Evolutionary conservation across 148 eudicot genomes (phyloP).

Genomic region (Chenopodium formosanum): DNA sequence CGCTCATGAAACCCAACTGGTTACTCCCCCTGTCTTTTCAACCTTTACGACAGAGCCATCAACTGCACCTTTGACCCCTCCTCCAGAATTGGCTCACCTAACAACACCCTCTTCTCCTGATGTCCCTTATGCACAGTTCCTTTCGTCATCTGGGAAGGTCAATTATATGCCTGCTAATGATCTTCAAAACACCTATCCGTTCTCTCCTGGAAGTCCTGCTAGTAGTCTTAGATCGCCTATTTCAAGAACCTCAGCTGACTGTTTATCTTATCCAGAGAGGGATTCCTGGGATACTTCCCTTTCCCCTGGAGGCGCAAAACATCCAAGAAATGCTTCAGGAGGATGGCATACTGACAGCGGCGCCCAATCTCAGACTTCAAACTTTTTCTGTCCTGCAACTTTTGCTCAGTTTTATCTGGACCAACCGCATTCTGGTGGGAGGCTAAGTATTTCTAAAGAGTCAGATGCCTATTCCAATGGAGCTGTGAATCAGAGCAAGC

Average conservation of each 20-base stretch:
- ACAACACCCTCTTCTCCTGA: conserved; percentile 99
- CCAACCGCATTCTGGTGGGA: conserved; percentile 79
- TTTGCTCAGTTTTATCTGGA: conserved; percentile 95
- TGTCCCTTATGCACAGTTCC: conserved; percentile 91
- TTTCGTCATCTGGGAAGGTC: conserved; percentile 63
- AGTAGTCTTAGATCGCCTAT: conserved; percentile 69
- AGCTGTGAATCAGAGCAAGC: conserved; percentile 61
- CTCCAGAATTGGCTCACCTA: conserved; percentile 87
- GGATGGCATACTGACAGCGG: conserved; percentile 43
- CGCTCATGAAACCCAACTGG: conserved; percentile 91
- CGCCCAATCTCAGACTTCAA: conserved; percentile 64
- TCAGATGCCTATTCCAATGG: conserved; percentile 71
- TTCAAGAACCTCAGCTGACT: conserved; percentile 58
- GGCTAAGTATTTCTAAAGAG: conserved; percentile 85
- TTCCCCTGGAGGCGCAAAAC: conserved; percentile 46
- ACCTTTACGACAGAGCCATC: conserved; percentile 97
- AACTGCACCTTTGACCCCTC: conserved; percentile 96
- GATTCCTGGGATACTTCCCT: conserved; percentile 57
- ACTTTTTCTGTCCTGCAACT: conserved; percentile 96
- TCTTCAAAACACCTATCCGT: conserved; percentile 68
- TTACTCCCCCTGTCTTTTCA: conserved; percentile 96
- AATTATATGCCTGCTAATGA: conserved; percentile 54
- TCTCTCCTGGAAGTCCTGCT: conserved; percentile 87
- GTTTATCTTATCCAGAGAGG: conserved; percentile 53
- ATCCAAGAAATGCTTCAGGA: conserved; percentile 46